Conservation (phyloP, 345 rosid species). For the Heritiera fomes region DNA sequence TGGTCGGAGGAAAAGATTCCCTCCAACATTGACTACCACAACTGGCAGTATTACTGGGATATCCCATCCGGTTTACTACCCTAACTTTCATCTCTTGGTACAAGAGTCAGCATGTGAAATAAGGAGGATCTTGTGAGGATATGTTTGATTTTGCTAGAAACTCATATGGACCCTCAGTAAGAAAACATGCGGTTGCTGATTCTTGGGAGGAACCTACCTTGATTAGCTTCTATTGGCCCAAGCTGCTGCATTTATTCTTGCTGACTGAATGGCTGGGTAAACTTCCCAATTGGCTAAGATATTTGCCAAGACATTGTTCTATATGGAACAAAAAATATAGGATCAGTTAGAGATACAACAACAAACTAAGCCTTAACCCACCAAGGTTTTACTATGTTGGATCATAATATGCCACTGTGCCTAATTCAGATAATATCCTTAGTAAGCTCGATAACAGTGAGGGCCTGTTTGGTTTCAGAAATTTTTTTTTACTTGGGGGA, state of each 20-base stretch:
- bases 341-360: neutral
- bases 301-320: neutral
- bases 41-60: neutral
- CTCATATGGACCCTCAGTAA: neutral
- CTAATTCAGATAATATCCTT: neutral
- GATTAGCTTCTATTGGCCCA: constrained; percentile 2
- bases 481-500: too few species aligned
- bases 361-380: neutral
- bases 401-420: neutral
- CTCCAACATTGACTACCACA: neutral
- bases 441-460: neutral
- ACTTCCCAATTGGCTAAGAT: neutral
- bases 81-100: neutral
- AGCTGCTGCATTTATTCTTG: neutral
- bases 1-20: neutral
- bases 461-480: too few species aligned
- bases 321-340: neutral
- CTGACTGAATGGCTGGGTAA: constrained; percentile 3
- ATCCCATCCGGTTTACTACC: neutral
- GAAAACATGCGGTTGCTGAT: neutral
- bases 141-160: neutral
- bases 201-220: neutral
- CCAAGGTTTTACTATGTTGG: neutral
- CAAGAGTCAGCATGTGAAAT: neutral
- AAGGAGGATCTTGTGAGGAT: neutral